These are phyloP conservation scores for Fusarium caatingaense DNA, from an alignment of 2,329 filamentous ascomycete species.

Conservation along the genomic window DNA sequence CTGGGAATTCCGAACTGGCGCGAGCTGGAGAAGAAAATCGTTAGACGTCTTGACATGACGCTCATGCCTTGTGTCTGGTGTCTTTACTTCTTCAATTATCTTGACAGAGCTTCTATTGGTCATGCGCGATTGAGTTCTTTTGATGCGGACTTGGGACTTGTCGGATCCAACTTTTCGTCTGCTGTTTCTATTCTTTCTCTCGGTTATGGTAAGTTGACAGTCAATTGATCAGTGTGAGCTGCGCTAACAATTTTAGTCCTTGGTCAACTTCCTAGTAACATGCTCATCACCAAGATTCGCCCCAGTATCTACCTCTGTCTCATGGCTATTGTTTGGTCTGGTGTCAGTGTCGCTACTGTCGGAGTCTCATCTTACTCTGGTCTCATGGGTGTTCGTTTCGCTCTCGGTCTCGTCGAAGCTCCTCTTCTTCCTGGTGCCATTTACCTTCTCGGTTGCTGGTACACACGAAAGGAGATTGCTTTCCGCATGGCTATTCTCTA, in stretches of 20 bases:
- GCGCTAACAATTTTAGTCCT: neutral
- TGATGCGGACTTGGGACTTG: neutral
- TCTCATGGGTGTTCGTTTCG: constrained; percentile 16
- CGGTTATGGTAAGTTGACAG: neutral
- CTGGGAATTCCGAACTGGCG: constrained; percentile 16
- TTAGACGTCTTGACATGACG: constrained; percentile 16
- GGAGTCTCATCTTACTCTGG: constrained; percentile 14
- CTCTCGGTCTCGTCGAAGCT: constrained; percentile 16
- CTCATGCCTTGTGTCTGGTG: constrained; percentile 27
- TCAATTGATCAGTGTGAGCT: rapidly evolving
- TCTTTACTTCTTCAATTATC: constrained; percentile 27
- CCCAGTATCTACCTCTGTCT: constrained; percentile 17
- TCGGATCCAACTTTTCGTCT: constrained; percentile 11
- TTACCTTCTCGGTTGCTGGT: constrained; percentile 21
- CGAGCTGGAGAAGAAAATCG: constrained; percentile 20
- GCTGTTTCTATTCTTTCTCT: constrained; percentile 24
- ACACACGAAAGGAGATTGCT: constrained; percentile 7
- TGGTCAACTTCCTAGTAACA: constrained; percentile 16
- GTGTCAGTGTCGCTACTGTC: constrained; percentile 13
- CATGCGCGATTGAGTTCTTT: constrained; percentile 9
- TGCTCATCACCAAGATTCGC: constrained; percentile 19
- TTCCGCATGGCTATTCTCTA: constrained; percentile 20
- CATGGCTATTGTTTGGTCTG: constrained; percentile 18
- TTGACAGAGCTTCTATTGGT: constrained; percentile 16
- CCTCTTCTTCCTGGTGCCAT: constrained; percentile 15